Base-by-base conservation (phyloP, 2,329 filamentous ascomycete species). In the Alternaria longipes region DNA sequence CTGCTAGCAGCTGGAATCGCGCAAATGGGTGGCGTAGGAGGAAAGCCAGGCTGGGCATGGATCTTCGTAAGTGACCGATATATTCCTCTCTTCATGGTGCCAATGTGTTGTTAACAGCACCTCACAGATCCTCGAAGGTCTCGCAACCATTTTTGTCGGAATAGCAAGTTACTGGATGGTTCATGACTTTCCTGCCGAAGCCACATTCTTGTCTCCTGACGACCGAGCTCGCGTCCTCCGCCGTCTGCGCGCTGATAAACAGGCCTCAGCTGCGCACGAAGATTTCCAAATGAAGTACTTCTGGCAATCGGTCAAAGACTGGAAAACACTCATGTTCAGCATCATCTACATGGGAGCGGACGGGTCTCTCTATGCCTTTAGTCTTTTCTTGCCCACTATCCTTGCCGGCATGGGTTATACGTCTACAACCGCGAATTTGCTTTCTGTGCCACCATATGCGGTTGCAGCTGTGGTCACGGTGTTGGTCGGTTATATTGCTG, bases 271-370 rank as follows among this genome's bases (percentile, higher is more conserved):
- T 85, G 42, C 89, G 64, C 87, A 91, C 65, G 93, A 96, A 74
- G 83, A 89, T 11, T 95, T 94, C 80, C 87, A 89, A 67, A 88
- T 87, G 81, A 80, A 82, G 4, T 93, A 92, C 74, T 84, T 95
- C 61, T 92, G 87, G 85, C 85, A 87, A 12, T 89, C 88, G 7
- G 69, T 94, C 18, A 89, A 85, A 59, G 93, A 97, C 74, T 96
- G 91, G 90, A 96, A 97, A 82, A 96, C 90, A 20, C 95, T 89
- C 79, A 81, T 85, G 1, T 90, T 87, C 12, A 90, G 91, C 77
- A 78, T 91, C 45, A 89, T 94, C 60, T 95, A 93, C 76, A 92
- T 93, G 88, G 92, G 91, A 1, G 71, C 70, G 40, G 86, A 91
- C 65, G 90, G 89, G 73, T 85, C 90, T 0, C 81, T 94, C 5